phyloP scores from a whole-genome alignment of 345 rosid genomes.

The Brassica napus region Da-Ae NC_063434.1:3752501-3753000 shows the following conservation, averaged over 20 bases:
- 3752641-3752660: neutral
- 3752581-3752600: neutral
- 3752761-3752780: constrained; percentile 46
- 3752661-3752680: constrained; percentile 11
- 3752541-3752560: neutral
- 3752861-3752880: constrained; percentile 17
- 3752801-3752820: constrained; percentile 30
- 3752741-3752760: constrained; percentile 45
- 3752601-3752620: neutral
- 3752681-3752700: constrained; percentile 29
- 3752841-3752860: neutral
- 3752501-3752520: neutral
- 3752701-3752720: constrained; percentile 42
- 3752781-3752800: constrained; percentile 36
- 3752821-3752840: constrained; percentile 25
- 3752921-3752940: neutral
- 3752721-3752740: constrained; percentile 29
- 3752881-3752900: constrained; percentile 23
- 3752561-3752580: neutral
- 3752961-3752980: neutral
- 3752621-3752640: neutral
- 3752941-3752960: neutral
- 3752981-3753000: neutral
- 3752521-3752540: neutral
- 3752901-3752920: constrained; percentile 6